Evolutionary conservation across 1,139 yeast species (phyloP).

Genomic region (Groenewaldozyma auringiensis): DNA sequence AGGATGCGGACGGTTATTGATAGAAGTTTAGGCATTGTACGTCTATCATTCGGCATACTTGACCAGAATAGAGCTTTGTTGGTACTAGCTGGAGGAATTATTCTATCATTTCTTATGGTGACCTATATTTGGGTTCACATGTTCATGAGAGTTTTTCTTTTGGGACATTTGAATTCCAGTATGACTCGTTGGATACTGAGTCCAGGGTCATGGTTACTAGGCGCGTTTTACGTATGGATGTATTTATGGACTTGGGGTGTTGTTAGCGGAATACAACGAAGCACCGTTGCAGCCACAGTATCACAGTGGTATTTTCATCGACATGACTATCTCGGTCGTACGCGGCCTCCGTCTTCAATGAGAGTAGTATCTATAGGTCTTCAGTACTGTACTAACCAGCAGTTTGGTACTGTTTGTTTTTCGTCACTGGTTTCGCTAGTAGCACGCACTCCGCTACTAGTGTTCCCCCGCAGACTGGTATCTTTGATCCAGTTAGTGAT

Average conservation of each 20-base stretch:
- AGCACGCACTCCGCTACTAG: constrained; percentile 31
- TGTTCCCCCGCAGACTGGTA: constrained; percentile 30
- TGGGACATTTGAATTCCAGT: constrained; percentile 26
- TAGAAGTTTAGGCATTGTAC: constrained; percentile 33
- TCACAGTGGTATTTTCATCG: constrained; percentile 36
- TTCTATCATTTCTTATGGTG: constrained; percentile 25
- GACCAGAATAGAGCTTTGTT: constrained; percentile 28
- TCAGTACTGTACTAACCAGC: constrained; percentile 11
- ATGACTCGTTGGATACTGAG: constrained; percentile 29
- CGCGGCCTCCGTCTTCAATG: constrained; percentile 20
- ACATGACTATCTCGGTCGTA: constrained; percentile 15
- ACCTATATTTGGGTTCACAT: constrained; percentile 33
- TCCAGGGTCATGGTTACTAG: constrained; percentile 30
- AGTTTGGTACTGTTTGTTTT: constrained; percentile 35
- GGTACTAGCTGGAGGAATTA: constrained; percentile 25
- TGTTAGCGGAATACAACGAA: constrained; percentile 33
- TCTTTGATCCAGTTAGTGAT: constrained; percentile 22
- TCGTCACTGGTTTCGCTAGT: constrained; percentile 29
- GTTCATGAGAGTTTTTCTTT: constrained; percentile 32
- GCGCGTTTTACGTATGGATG: constrained; percentile 32
- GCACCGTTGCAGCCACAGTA: constrained; percentile 31
- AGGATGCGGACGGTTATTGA: constrained; percentile 28
- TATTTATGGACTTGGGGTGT: constrained; percentile 40
- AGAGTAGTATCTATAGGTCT: background rate
- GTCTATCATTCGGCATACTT: constrained; percentile 31